Base-by-base conservation (phyloP, 805 yeast genomes). In the Pichia kluyveri region DNA sequence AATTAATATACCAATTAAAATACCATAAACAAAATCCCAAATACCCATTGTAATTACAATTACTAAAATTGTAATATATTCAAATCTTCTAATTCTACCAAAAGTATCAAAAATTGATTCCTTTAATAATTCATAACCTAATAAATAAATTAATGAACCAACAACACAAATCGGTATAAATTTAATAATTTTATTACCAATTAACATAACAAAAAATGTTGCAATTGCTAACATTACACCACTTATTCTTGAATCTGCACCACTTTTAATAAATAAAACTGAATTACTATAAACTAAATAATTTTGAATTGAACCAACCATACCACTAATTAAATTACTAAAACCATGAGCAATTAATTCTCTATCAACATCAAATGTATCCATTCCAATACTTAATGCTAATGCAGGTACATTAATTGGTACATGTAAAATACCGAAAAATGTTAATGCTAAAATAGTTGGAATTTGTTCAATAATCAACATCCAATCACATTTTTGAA, bases 321-420 rank as follows among this genome's bases (percentile, higher is more conserved):
- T 52, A 1, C 98, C 99, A 43, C 96, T 83, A 8, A 93, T 56
- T 11, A 84, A 80, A 61, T 93, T 93, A 6, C 96, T 86, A 51
- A 83, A 75, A 4, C 99, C 99, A 66, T 93, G 99, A 0, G 97
- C 97, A 32, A 91, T 83, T 49, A 93, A 74, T 66, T 93, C 99
- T 50, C 90, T 75, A 64, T 93, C 96, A 39, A 93, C 96, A 61
- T 90, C 95, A 55, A 86, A 79, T 48, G 82, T 82, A 63, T 86
- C 93, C 76, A 86, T 83, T 4, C 87, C 86, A 1, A 87, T 76
- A 7, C 96, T 84, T 17, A 90, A 93, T 0, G 98, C 97, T 42
- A 93, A 72, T 0, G 99, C 98, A 1, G 99, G 99, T 14, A 93
- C 97, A 62, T 93, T 93, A 51, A 93, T 93, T 5, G 99, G 99